These are phyloP conservation scores for Micractinium sp. DNA, from an alignment of 139 green algal genomes.

Conservation along the genomic window DNA sequence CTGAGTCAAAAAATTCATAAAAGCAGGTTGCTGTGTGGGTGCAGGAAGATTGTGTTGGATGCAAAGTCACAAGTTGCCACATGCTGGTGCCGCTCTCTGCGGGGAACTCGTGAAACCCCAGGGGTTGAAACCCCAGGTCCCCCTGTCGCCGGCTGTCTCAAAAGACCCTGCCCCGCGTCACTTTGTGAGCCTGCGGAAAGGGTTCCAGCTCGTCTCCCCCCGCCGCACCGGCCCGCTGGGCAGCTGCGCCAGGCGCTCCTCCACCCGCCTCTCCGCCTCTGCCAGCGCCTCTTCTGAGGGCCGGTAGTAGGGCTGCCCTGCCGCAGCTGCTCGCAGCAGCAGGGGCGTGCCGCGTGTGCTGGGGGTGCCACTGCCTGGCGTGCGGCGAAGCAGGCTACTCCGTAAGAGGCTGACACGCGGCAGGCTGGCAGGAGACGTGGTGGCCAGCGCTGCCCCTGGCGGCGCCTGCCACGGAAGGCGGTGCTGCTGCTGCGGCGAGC, in stretches of 20 bases:
- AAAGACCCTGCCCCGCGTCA: background rate
- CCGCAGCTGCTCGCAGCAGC: too few species aligned
- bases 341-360: too few species aligned
- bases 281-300: background rate
- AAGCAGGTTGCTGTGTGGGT: background rate
- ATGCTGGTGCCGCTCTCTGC: background rate
- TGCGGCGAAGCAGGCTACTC: too few species aligned
- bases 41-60: background rate
- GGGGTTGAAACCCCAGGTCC: background rate
- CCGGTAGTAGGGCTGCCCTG: background rate
- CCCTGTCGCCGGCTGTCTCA: background rate
- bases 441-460: too few species aligned
- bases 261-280: background rate
- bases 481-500: background rate
- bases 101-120: background rate
- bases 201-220: background rate
- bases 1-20: background rate
- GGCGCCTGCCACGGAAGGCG: background rate
- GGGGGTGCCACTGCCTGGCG: too few species aligned
- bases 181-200: background rate
- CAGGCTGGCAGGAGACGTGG: too few species aligned
- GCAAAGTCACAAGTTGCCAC: background rate
- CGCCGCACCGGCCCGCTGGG: background rate
- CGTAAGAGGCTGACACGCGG: too few species aligned
- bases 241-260: background rate